Base-by-base conservation (phyloP, 345 rosid genomes). In the Salix brachista region DNA sequence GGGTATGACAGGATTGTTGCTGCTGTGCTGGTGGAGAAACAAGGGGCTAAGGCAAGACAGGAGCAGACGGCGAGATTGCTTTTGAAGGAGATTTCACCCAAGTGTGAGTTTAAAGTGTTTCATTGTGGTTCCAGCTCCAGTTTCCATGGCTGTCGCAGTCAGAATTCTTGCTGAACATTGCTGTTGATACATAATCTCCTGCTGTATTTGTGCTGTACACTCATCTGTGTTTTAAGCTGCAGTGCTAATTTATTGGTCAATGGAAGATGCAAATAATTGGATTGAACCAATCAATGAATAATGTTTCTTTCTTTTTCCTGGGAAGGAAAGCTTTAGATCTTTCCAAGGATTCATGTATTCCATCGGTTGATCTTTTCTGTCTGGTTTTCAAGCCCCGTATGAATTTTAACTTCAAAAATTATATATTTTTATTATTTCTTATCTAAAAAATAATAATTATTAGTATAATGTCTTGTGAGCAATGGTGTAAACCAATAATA, bases 21-120 rank as follows among this genome's bases (percentile, higher is more conserved):
- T 44, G 97, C 92, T 0, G 90, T 88, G 37, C 61, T 96, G 83
- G 97, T 92, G 80, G 99, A 96, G 90, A 93, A 84, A 80, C 90
- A 84, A 23, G 92, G 84, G 26, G 94, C 84, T 66, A 77, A 75
- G 67, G 98, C 90, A 75, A 74, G 76, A 78, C 99, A 96, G 80
- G 94, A 96, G 76, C 75, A 73, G 18, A 85, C 92, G 77, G 96
- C 94, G 30, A 86, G 90, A 84, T 65, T 91, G 86, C 79, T 96
- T 30, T 60, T 94, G 82, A 83, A 89, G 82, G 80, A 76, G 44
- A 84, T 93, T 65, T 83, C 97, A 32, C 95, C 97, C 6, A 85
- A 86, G 76, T 93, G 97, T 76, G 89, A 91, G 71, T 79, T 96
- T n/a, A 72, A 75, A 70, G 95, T 90, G 58, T 85, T 90, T 61